phyloP scores from a whole-genome alignment of 192 early-diverging fungal species.

The Coemansia sp. region DNA sequence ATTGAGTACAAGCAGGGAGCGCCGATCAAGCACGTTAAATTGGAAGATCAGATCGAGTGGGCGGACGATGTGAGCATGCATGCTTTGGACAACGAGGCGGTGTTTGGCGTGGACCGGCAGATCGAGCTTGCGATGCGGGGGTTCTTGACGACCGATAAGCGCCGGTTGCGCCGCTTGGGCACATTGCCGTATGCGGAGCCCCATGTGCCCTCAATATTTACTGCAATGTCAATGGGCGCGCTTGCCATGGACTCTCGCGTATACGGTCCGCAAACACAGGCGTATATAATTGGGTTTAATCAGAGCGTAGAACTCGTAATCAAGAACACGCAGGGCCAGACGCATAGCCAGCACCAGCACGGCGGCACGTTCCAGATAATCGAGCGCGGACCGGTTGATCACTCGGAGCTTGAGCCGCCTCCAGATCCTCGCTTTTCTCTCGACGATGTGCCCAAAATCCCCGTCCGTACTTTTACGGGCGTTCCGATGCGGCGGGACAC shows the following conservation, averaged over 20 bases:
- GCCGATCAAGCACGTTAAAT: conserved; percentile 4
- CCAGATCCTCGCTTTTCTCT: neutral
- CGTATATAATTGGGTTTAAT: conserved; percentile 61
- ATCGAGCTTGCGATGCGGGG: conserved; percentile 10
- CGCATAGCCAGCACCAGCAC: conserved; percentile 78
- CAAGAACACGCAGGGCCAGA: conserved; percentile 63
- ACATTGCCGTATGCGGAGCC: neutral
- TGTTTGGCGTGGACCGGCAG: conserved; percentile 17
- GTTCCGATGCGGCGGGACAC: conserved; percentile 65
- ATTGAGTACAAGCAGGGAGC: conserved; percentile 16
- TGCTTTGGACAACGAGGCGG: conserved; percentile 4
- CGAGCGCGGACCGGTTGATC: conserved; percentile 51
- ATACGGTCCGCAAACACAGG: conserved; percentile 63
- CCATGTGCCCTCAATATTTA: conserved; percentile 59
- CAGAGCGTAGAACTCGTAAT: conserved; percentile 64
- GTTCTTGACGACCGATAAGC: conserved; percentile 3
- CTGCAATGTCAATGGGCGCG: conserved; percentile 58
- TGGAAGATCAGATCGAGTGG: conserved; percentile 9
- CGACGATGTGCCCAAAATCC: neutral
- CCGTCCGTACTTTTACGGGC: neutral
- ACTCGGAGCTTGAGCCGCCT: neutral
- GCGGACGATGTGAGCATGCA: conserved; percentile 19
- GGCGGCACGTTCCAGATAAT: conserved; percentile 78
- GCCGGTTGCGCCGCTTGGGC: neutral
- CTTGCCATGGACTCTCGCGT: conserved; percentile 50